phyloP scores from a whole-genome alignment of 305 asterid species.

The Nicotiana rustica region DNA sequence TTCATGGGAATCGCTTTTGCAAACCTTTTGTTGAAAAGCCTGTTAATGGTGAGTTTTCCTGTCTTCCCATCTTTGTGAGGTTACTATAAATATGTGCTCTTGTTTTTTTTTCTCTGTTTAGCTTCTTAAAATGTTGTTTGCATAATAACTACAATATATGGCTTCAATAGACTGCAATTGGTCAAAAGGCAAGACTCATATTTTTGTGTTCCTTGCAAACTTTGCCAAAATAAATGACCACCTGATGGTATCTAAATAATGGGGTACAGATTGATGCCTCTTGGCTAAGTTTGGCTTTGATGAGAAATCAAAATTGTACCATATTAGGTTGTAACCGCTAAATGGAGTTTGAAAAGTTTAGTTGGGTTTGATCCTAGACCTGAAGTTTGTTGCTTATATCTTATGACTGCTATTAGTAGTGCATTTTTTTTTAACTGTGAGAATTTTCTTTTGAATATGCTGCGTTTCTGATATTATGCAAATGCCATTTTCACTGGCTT shows the following conservation, averaged over 20 bases:
- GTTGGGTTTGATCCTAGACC: background rate
- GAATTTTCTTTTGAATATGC: background rate
- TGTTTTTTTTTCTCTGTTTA: slow-evolving; percentile 1
- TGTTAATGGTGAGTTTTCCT: slow-evolving; percentile 56
- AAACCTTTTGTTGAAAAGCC: slow-evolving; percentile 91
- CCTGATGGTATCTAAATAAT: background rate
- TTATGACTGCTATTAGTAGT: background rate
- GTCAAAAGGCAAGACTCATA: background rate
- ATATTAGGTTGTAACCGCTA: slow-evolving; percentile 22
- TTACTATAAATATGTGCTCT: background rate
- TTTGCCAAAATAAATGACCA: background rate
- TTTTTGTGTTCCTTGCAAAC: background rate
- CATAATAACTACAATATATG: background rate
- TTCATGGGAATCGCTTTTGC: slow-evolving; percentile 67
- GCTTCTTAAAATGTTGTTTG: background rate
- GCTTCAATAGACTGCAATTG: slow-evolving; percentile 3
- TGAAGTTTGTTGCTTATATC: slow-evolving; percentile 11
- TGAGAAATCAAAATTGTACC: background rate
- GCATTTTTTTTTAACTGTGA: background rate
- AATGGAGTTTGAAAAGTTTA: slow-evolving; percentile 11
- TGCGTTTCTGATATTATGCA: slow-evolving; percentile 17
- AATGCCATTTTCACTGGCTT: background rate
- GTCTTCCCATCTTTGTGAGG: background rate
- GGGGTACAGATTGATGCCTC: slow-evolving; percentile 18
- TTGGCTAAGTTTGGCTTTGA: slow-evolving; percentile 2